phyloP scores from a whole-genome alignment of 2,329 filamentous ascomycete species.

The Cordyceps javanica region DNA sequence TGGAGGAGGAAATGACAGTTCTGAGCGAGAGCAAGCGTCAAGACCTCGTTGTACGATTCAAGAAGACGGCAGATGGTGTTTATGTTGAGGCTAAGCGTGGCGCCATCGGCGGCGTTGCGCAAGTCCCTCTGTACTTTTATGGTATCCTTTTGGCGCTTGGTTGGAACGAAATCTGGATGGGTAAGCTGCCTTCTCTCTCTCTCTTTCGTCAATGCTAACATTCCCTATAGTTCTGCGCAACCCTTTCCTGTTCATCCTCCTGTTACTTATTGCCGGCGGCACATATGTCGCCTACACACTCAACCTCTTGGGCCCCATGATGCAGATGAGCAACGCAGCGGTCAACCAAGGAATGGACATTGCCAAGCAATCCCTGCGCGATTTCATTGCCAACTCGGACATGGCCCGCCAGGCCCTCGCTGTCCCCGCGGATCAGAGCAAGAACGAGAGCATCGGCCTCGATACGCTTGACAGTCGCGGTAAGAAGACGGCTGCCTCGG shows the following conservation, averaged over 20 bases:
- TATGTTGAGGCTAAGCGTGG: constrained; percentile 97
- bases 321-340: constrained; percentile 90
- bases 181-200: constrained; percentile 47
- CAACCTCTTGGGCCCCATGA: constrained; percentile 92
- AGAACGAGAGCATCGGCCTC: constrained; percentile 47
- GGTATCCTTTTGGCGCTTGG: constrained; percentile 80
- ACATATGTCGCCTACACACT: constrained; percentile 89
- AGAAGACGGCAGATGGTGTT: constrained; percentile 95
- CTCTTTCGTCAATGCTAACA: constrained; percentile 12
- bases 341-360: constrained; percentile 81
- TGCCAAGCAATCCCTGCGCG: constrained; percentile 82
- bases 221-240: constrained; percentile 71
- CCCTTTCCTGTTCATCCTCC: constrained; percentile 83
- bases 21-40: constrained; percentile 84
- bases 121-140: constrained; percentile 94
- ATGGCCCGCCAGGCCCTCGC: constrained; percentile 76
- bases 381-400: constrained; percentile 85
- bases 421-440: constrained; percentile 51
- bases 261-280: constrained; percentile 68
- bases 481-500: constrained; percentile 37
- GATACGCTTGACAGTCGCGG: constrained; percentile 56
- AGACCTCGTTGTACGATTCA: constrained; percentile 89
- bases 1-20: constrained; percentile 96
- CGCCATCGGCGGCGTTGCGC: constrained; percentile 89
- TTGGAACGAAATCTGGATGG: constrained; percentile 97